Conservation (phyloP, 202 grass and related monocot species). For the Elaeis oleifera region DNA sequence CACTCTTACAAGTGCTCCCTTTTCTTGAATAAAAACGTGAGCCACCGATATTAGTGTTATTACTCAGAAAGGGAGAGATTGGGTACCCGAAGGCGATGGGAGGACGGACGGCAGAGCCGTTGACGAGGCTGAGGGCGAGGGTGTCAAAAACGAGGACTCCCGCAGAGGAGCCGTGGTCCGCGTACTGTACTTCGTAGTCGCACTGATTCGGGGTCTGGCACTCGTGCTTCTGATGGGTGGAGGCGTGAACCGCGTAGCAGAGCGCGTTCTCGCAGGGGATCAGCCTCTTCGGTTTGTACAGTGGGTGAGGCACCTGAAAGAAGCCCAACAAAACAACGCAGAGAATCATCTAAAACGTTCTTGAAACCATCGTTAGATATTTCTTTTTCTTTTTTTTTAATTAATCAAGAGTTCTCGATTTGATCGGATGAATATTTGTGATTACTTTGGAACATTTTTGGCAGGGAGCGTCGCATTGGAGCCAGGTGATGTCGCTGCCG, state of each 20-base stretch:
- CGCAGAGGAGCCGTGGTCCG: conserved; percentile 49
- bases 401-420: too few species aligned
- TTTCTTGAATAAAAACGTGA: too few species aligned
- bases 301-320: conserved; percentile 60
- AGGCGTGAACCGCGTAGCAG: conserved; percentile 38
- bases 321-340: too few species aligned
- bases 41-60: too few species aligned
- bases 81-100: conserved; percentile 64
- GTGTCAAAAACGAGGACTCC: conserved; percentile 68
- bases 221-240: conserved; percentile 5
- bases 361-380: too few species aligned
- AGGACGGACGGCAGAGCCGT: conserved; percentile 40
- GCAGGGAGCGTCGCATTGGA: conserved; percentile 88
- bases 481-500: conserved; percentile 86
- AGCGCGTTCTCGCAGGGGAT: conserved; percentile 46
- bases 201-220: conserved; percentile 47
- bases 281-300: conserved; percentile 45
- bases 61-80: too few species aligned
- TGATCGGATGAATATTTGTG: too few species aligned
- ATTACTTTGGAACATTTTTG: conserved; percentile 70
- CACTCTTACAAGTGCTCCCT: neutral
- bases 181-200: conserved; percentile 68
- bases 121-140: conserved; percentile 39
- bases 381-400: too few species aligned
- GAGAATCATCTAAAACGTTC: too few species aligned